Percentiles rank a stretch among this genome's conserved stretches.
Conservation (phyloP, 2,329 filamentous ascomycete genomes). For the Lecanicillium sp. region DNA sequence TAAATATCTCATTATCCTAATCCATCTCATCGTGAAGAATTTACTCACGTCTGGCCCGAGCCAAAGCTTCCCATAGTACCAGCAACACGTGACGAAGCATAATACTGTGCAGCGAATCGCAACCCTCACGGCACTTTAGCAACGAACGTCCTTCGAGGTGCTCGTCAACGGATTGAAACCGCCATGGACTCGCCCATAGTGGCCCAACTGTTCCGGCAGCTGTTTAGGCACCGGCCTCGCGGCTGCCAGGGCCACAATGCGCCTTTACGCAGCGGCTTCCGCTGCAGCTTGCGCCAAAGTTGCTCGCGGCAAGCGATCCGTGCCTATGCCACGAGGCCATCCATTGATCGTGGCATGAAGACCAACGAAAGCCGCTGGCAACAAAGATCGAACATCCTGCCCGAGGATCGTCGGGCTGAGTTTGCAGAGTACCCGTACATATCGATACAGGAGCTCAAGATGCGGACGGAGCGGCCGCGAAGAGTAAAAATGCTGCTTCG, state of each 20-base stretch:
- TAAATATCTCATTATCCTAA: too few relatives aligned
- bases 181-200: conserved; percentile 76
- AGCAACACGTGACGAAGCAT: too few relatives aligned
- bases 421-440: conserved; percentile 77
- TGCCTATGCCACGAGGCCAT: conserved; percentile 19
- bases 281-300: neutral
- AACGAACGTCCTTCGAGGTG: too few relatives aligned
- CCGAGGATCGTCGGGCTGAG: conserved; percentile 70
- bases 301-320: conserved; percentile 4
- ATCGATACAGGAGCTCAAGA: conserved; percentile 69
- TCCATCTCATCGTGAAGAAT: too few relatives aligned
- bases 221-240: conserved; percentile 58
- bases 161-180: neutral
- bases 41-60: too few relatives aligned
- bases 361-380: conserved; percentile 71
- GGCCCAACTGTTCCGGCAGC: conserved; percentile 71
- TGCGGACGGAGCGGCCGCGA: conserved; percentile 65
- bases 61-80: too few relatives aligned
- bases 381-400: conserved; percentile 68
- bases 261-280: conserved; percentile 16
- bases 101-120: too few relatives aligned
- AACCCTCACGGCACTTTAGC: too few relatives aligned
- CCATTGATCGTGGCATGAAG: conserved; percentile 30
- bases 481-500: conserved; percentile 94
- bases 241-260: conserved; percentile 23